Percentiles rank a stretch among this genome's conserved stretches.
Conservation (phyloP, 257 asterid species). For the Fraxinus americana region DNA sequence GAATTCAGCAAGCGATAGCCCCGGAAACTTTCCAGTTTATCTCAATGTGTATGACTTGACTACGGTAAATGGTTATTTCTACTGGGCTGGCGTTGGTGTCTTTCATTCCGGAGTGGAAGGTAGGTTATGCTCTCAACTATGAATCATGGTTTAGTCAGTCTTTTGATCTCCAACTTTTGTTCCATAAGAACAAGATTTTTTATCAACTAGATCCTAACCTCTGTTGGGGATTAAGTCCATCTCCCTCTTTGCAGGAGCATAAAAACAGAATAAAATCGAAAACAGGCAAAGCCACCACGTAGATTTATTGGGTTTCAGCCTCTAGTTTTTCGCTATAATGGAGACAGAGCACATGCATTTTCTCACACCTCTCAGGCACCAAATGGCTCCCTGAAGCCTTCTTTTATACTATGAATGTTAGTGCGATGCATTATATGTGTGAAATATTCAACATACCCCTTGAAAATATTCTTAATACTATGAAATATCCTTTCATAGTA, state of each 20-base stretch:
- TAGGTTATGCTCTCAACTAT: constrained; percentile 30
- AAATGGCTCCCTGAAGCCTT: not conserved
- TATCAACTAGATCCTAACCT: not conserved
- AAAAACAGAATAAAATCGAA: too few species aligned
- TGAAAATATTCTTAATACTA: too few species aligned
- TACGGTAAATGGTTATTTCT: constrained; percentile 64
- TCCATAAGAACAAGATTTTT: not conserved
- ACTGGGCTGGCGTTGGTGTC: constrained; percentile 90
- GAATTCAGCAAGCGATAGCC: constrained; percentile 45
- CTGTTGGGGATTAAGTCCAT: not conserved
- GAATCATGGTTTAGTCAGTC: not conserved
- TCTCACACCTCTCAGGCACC: not conserved
- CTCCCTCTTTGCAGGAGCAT: too few species aligned
- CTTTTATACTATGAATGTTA: not conserved
- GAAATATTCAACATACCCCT: too few species aligned
- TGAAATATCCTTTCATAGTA: too few species aligned
- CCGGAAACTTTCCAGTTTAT: constrained; percentile 61
- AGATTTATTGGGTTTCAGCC: not conserved
- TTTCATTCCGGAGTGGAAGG: constrained; percentile 97
- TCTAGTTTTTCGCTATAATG: not conserved
- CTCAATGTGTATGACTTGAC: constrained; percentile 86
- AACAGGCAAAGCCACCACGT: too few species aligned
- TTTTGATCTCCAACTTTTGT: not conserved
- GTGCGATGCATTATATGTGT: too few species aligned
- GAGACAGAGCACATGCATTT: not conserved